Evolutionary conservation across 2,329 filamentous ascomycete genomes (phyloP), one percentile per base, ranked within the genome.

Genomic region (Phyllachora maydis): DNA sequence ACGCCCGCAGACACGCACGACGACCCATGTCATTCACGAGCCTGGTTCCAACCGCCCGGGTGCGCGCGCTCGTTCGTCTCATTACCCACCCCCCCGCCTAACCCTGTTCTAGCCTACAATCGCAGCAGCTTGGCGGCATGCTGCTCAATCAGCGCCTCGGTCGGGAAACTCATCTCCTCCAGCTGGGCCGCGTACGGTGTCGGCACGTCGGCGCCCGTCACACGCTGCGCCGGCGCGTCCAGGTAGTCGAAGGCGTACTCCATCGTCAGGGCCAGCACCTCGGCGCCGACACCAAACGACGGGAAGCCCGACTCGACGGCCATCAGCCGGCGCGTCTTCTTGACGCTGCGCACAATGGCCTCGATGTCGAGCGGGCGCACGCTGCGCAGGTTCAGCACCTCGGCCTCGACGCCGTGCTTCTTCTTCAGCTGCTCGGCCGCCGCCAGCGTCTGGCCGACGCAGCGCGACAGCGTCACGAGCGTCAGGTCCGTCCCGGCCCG

Each of bases 161-260:
- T 78, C 23, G 88, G 88, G 74, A 98, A 98, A 41, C 64, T 64
- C 79, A 98, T 75, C 54, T 88, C 71, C 65, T 98, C 88, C 28
- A 98, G 66, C 47, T 79, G 78, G 52, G 74, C 62, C 28, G 88
- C 85, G 47, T 98, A 95, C 18, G 88, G 88, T 6, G 88, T 98
- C 23, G 88, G 88, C 8, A 98, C 88, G 50, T 98, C 88, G 34
- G 88, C 85, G 48, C 88, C 88, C 29, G 88, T 95, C 42, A 98
- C 71, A 50, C 88, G 74, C 51, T 85, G 76, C 31, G 82, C 88
- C 22, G 88, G 88, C 27, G 82, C 81, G 43, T 93, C 73, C 35
- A 98, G 74, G 59, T 91, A 95, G 59, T 98, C 88, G 46, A 95
- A 98, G 33, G 69, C 83, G 52, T 95, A 98, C 57, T 98, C 88